Conservation (phyloP, 1,284 basidiomycete genomes). For the Earliella scabrosa region DNA sequence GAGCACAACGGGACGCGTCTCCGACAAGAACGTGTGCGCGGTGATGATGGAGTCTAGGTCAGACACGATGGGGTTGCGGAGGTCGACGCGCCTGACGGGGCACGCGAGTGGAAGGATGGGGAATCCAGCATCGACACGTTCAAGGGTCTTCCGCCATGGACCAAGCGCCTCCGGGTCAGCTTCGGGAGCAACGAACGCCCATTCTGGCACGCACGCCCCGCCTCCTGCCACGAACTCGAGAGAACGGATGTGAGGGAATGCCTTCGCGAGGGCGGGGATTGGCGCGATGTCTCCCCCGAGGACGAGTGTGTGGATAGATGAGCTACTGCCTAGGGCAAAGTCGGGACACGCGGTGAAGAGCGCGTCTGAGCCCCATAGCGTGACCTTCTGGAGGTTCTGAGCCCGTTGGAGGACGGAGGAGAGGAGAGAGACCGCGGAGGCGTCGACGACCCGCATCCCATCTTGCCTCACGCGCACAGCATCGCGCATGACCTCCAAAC, state of each 20-base stretch:
- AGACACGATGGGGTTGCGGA: slow-evolving; percentile 18
- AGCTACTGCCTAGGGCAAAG: slow-evolving; percentile 15
- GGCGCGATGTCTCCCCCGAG: slow-evolving; percentile 24
- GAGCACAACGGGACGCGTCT: slow-evolving; percentile 22
- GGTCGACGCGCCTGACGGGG: slow-evolving; percentile 16
- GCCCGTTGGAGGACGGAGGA: slow-evolving; percentile 18
- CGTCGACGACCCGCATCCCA: slow-evolving; percentile 17
- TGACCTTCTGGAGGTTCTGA: slow-evolving; percentile 20
- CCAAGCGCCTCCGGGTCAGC: slow-evolving; percentile 4
- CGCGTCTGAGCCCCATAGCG: slow-evolving; percentile 25
- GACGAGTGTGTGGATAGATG: slow-evolving; percentile 21
- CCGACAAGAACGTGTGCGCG: slow-evolving; percentile 20
- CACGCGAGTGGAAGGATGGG: slow-evolving; percentile 20
- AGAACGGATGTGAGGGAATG: slow-evolving; percentile 23
- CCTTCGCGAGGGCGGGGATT: slow-evolving; percentile 18
- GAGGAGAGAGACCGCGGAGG: slow-evolving; percentile 14
- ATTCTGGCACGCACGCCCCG: slow-evolving; percentile 20
- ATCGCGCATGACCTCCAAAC: slow-evolving; percentile 23
- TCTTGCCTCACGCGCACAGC: slow-evolving; percentile 20
- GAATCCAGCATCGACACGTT: slow-evolving; percentile 18
- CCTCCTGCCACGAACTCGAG: slow-evolving; percentile 22
- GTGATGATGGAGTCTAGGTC: slow-evolving; percentile 14
- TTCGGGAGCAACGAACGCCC: slow-evolving; percentile 10
- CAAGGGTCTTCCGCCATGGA: slow-evolving; percentile 13
- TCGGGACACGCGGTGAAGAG: slow-evolving; percentile 22